Base-by-base conservation (phyloP, 2,329 filamentous ascomycete genomes). In the Diplodia sapinea region DNA sequence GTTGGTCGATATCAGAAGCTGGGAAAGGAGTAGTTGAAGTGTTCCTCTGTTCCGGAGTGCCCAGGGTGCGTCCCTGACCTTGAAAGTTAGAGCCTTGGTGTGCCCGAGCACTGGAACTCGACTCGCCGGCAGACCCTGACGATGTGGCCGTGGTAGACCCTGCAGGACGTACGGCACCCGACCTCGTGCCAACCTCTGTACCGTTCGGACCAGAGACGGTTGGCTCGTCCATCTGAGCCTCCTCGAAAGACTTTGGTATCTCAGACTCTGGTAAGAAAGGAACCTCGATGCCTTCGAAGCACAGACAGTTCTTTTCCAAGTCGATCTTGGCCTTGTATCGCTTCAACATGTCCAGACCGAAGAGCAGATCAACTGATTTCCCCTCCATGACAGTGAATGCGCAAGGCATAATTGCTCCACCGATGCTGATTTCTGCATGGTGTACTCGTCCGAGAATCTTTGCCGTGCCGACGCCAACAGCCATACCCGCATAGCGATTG, bases 311-410 rank as follows among this genome's bases (percentile, higher is more conserved):
- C 74, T 90, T 90, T 70, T 88, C 86, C 13, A 99, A 85, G 77
- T 99, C 95, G 74, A 99, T 94, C 73, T 87, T 91, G 43, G 94
- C 95, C 79, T 97, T 94, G 79, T 98, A 94, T 49, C 95, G 88
- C 82, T 96, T 97, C 70, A 99, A 85, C 92, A 99, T 99, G 79
- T 99, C 95, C 51, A 99, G 83, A 3, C 95, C 95, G 13, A 99
- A 87, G 2, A 99, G 86, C 20, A 99, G 84, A 77, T 98, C 95
- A 29, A 99, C 95, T 64, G 93, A 89, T 80, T 98, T 99, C 71
- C 95, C 95, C 81, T 99, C 95, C 95, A 99, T 99, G 75, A 99
- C 95, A 3, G 95, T 99, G 79, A 99, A 99, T 69, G 93, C 95
- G 81, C 94, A 98, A 2, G 94, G 90, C 72, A 99, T 84, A 76